Percentiles rank a stretch among this genome's conserved stretches.
phyloP scores from a whole-genome alignment of 1,139 yeast genomes.

The Pichia cactophila region DNA sequence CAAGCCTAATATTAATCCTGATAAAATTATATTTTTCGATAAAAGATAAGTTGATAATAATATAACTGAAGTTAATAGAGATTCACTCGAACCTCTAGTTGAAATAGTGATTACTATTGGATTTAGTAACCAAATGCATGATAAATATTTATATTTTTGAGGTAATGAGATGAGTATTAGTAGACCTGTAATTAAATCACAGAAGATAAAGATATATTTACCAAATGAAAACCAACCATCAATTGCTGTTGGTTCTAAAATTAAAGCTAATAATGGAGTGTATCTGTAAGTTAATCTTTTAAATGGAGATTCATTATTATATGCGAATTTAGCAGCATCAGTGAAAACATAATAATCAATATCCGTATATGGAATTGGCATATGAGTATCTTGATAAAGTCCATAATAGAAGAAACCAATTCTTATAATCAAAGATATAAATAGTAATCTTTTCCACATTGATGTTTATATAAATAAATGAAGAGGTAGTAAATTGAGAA shows the following conservation, averaged over 20 bases:
- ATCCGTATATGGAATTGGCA: constrained; percentile 84
- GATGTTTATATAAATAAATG: neutral
- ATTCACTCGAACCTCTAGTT: constrained; percentile 91
- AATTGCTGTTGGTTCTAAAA: constrained; percentile 56
- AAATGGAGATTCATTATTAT: constrained; percentile 63
- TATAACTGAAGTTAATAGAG: constrained; percentile 72
- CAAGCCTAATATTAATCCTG: constrained; percentile 67
- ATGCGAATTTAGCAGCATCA: constrained; percentile 79
- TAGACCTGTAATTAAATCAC: constrained; percentile 78
- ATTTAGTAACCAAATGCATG: constrained; percentile 69
- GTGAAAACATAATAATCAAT: constrained; percentile 90
- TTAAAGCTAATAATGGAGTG: constrained; percentile 85
- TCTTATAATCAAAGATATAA: constrained; percentile 29
- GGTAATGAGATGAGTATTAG: constrained; percentile 25
- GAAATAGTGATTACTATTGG: constrained; percentile 95
- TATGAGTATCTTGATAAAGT: constrained; percentile 71
- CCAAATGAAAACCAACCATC: constrained; percentile 60
- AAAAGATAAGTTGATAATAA: constrained; percentile 50
- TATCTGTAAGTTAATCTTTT: constrained; percentile 82
- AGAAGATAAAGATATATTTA: constrained; percentile 62
- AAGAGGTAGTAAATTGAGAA: no score
- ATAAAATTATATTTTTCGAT: constrained; percentile 26
- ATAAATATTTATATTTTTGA: constrained; percentile 40
- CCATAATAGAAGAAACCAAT: constrained; percentile 73
- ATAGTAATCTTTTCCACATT: constrained; percentile 2